Conservation (phyloP, 441 rosid species). For the Cnidoscolus chayamansa region DNA sequence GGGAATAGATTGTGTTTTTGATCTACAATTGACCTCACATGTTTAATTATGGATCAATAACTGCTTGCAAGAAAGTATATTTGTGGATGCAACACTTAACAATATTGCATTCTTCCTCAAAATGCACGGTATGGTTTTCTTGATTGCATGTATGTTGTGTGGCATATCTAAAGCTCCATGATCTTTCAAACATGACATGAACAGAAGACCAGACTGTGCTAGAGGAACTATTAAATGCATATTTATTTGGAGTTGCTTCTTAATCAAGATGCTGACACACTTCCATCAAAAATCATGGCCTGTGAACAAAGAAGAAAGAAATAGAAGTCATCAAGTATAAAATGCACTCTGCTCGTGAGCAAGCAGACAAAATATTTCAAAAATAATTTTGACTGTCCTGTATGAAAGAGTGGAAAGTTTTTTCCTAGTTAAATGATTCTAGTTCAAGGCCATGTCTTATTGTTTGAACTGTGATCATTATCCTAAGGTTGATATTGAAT, state of each 20-base stretch:
- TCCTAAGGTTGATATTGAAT: constrained; percentile 77
- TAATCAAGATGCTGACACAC: not conserved
- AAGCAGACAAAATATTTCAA: not conserved
- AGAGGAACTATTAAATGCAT: not conserved
- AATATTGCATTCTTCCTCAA: not conserved
- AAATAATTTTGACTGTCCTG: not conserved
- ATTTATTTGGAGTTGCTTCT: not conserved
- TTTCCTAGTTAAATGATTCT: not conserved
- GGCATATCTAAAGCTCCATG: not conserved
- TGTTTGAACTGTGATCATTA: constrained; percentile 18
- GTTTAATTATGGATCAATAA: not conserved
- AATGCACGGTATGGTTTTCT: not conserved
- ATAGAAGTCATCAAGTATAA: not conserved
- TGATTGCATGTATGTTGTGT: not conserved
- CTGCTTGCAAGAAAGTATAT: not conserved
- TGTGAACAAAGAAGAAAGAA: not conserved
- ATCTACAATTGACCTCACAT: not conserved
- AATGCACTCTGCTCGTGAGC: not conserved
- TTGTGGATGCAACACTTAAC: not conserved
- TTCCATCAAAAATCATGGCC: not conserved
- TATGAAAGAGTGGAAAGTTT: not conserved
- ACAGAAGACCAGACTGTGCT: not conserved
- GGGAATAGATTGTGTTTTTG: no score
- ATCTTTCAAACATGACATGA: not conserved
- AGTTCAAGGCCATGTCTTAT: not conserved